Evolutionary conservation across 441 rosid genomes (phyloP).

Genomic region (Gossypium schwendimanii): DNA sequence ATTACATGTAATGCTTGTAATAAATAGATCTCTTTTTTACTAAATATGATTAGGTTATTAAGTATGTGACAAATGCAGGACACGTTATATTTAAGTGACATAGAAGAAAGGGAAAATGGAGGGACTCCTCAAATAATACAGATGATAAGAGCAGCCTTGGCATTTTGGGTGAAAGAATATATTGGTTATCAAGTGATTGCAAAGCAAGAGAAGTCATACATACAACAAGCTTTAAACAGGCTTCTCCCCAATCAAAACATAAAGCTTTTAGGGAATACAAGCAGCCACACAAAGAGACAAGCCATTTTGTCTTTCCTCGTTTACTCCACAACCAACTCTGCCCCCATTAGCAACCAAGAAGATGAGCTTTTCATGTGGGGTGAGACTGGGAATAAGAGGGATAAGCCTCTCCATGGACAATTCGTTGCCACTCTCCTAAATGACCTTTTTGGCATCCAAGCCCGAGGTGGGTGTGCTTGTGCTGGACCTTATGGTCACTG

Average conservation of each 20-base stretch:
- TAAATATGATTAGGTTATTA: neutral
- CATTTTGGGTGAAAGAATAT: slow-evolving; percentile 55
- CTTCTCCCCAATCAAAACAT: slow-evolving; percentile 38
- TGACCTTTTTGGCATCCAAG: slow-evolving; percentile 60
- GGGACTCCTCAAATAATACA: slow-evolving; percentile 65
- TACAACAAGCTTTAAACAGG: slow-evolving; percentile 37
- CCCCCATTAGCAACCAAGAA: neutral
- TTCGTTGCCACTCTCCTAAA: slow-evolving; percentile 48
- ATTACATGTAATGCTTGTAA: neutral
- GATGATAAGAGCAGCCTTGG: slow-evolving; percentile 44
- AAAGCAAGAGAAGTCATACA: slow-evolving; percentile 30
- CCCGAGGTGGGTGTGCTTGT: slow-evolving; percentile 64
- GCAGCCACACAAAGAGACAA: slow-evolving; percentile 20
- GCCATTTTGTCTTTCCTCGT: slow-evolving; percentile 48
- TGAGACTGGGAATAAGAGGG: slow-evolving; percentile 28
- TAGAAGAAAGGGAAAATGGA: slow-evolving; percentile 52
- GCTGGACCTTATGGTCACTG: slow-evolving; percentile 60
- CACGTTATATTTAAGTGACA: slow-evolving; percentile 39
- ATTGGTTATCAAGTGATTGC: slow-evolving; percentile 30
- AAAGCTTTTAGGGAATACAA: slow-evolving; percentile 36
- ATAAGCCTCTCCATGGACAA: slow-evolving; percentile 53
- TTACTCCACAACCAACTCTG: slow-evolving; percentile 30
- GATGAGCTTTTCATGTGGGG: slow-evolving; percentile 29
- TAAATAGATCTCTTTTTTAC: no score
- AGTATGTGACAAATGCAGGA: slow-evolving; percentile 27